Evolutionary conservation across 2,329 filamentous ascomycete genomes (phyloP).

Genomic region (Epichloe baconii): DNA sequence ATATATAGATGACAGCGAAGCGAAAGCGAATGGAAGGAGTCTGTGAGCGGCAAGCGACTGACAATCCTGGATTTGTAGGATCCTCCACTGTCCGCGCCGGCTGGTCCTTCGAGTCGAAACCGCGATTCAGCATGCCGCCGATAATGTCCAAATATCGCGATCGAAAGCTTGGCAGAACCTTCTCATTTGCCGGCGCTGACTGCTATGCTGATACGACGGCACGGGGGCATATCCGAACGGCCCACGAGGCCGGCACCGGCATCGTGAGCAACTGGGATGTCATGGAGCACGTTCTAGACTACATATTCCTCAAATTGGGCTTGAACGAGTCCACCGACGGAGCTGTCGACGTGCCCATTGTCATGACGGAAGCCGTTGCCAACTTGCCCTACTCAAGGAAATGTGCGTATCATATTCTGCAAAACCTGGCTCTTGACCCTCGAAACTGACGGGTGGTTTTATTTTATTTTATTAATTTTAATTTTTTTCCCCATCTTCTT

Average conservation of each 20-base stretch:
- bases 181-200: slow-evolving; percentile 83
- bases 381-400: slow-evolving; percentile 81
- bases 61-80: slow-evolving; percentile 37
- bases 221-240: slow-evolving; percentile 75
- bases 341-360: slow-evolving; percentile 68
- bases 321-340: slow-evolving; percentile 58
- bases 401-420: slow-evolving; percentile 42
- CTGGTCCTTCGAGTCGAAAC: slow-evolving; percentile 85
- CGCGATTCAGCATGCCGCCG: slow-evolving; percentile 68
- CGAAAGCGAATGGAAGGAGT: background rate
- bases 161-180: slow-evolving; percentile 81
- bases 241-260: slow-evolving; percentile 82
- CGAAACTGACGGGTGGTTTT: slow-evolving; percentile 9
- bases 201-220: slow-evolving; percentile 92
- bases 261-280: slow-evolving; percentile 97
- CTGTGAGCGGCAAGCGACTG: background rate
- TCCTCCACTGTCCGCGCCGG: slow-evolving; percentile 82
- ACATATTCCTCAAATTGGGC: slow-evolving; percentile 86
- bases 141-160: slow-evolving; percentile 94
- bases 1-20: background rate
- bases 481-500: background rate
- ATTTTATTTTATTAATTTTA: too few relatives aligned
- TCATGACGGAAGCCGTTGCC: slow-evolving; percentile 92
- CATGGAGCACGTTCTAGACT: slow-evolving; percentile 89
- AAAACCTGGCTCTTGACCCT: background rate